These are phyloP conservation scores for Trametes punicea DNA, from an alignment of 768 basidiomycete genomes.

Conservation along the genomic window DNA sequence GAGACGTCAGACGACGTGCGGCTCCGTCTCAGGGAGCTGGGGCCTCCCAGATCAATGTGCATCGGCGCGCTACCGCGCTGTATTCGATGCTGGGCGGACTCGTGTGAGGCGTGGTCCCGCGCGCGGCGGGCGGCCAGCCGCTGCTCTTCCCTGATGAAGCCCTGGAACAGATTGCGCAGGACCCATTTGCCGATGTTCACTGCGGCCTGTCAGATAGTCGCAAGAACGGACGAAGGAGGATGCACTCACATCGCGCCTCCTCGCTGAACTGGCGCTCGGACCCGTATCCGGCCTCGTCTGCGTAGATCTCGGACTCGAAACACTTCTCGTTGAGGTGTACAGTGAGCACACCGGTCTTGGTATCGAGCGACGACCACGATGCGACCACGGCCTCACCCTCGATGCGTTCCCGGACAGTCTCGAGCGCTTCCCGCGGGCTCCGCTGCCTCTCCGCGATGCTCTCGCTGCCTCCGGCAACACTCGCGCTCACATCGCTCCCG, in stretches of 20 bases:
- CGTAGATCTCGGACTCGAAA: slow-evolving; percentile 94
- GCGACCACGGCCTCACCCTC: slow-evolving; percentile 89
- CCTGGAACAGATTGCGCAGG: slow-evolving; percentile 77
- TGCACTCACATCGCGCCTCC: slow-evolving; percentile 71
- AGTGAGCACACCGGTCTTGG: slow-evolving; percentile 82
- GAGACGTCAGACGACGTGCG: slow-evolving; percentile 32
- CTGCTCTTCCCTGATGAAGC: slow-evolving; percentile 71
- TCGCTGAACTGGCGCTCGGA: slow-evolving; percentile 62
- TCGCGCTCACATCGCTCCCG: slow-evolving; percentile 43
- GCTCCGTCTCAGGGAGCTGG: slow-evolving; percentile 22
- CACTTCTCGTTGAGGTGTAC: slow-evolving; percentile 85
- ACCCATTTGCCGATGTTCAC: slow-evolving; percentile 95
- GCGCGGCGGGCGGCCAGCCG: slow-evolving; percentile 30
- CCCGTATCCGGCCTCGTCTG: slow-evolving; percentile 80
- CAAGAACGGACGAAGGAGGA: slow-evolving; percentile 3
- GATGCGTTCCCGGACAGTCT: slow-evolving; percentile 84
- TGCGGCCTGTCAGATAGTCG: slow-evolving; percentile 31
- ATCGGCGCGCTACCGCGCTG: slow-evolving; percentile 26
- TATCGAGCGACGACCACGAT: slow-evolving; percentile 87
- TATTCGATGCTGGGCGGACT: slow-evolving; percentile 19
- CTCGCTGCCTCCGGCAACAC: slow-evolving; percentile 43
- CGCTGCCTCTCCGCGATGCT: slow-evolving; percentile 42
- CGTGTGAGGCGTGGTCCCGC: slow-evolving; percentile 20
- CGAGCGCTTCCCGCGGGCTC: slow-evolving; percentile 80
- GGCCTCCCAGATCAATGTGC: slow-evolving; percentile 27